These are phyloP conservation scores for Pyrenophora seminiperda DNA, from an alignment of 2,329 filamentous ascomycete species.

Conservation along the genomic window DNA sequence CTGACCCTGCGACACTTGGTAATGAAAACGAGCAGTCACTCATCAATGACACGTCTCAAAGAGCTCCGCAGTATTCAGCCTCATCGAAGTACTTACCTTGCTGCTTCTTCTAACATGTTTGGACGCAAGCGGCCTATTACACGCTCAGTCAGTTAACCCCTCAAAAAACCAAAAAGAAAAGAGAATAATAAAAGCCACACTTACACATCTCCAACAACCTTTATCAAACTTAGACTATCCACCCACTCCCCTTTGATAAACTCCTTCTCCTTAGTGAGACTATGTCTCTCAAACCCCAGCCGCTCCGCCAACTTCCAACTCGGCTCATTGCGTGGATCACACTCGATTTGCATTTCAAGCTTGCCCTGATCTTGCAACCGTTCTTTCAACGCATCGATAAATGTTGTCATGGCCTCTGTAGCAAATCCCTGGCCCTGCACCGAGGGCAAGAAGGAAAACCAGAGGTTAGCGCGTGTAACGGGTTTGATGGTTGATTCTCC, in stretches of 20 bases:
- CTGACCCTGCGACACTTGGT: no score
- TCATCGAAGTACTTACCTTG: slow-evolving; percentile 10
- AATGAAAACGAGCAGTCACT: no score
- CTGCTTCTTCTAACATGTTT: slow-evolving; percentile 9
- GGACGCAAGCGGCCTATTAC: background rate
- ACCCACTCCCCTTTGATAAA: slow-evolving; percentile 45
- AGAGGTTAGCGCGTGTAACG: slow-evolving; percentile 29
- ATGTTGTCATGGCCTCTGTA: slow-evolving; percentile 39
- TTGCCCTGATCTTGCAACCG: slow-evolving; percentile 10
- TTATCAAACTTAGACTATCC: slow-evolving; percentile 35
- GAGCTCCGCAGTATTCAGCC: slow-evolving; percentile 4
- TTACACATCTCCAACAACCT: slow-evolving; percentile 22
- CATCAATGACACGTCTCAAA: slow-evolving; percentile 8
- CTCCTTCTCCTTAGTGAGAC: slow-evolving; percentile 32
- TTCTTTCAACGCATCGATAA: slow-evolving; percentile 27
- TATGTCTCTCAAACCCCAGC: slow-evolving; percentile 36
- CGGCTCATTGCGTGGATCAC: slow-evolving; percentile 41
- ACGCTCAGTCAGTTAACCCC: background rate
- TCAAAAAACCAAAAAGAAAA: background rate
- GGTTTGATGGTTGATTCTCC: slow-evolving; percentile 6
- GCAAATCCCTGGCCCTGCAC: slow-evolving; percentile 36
- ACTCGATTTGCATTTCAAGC: slow-evolving; percentile 42
- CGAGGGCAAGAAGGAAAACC: slow-evolving; percentile 38
- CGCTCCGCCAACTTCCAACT: slow-evolving; percentile 40
- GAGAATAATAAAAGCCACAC: background rate